Conservation (phyloP, 2,329 filamentous ascomycete genomes). For the Phyllosticta citribraziliensis region DNA sequence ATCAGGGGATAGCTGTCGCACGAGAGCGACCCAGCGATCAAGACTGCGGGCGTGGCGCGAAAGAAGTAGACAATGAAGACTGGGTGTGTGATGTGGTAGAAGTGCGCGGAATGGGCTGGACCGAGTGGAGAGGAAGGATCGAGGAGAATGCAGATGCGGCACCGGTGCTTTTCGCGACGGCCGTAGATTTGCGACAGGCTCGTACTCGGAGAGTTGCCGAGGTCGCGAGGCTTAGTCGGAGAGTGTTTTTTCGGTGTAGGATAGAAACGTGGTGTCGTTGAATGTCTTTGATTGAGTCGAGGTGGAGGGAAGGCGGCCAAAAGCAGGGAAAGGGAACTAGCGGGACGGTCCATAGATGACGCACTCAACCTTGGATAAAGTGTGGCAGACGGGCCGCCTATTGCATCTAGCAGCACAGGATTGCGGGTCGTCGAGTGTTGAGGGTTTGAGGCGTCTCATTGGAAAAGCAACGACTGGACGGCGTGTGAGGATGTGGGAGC, state of each 20-base stretch:
- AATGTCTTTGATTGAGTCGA: not conserved
- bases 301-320: not conserved
- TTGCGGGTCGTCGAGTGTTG: not conserved
- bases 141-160: not conserved
- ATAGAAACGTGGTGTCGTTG: not conserved
- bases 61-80: too few relatives aligned
- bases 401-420: not conserved
- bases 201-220: not conserved
- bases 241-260: not conserved
- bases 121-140: not conserved
- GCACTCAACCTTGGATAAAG: not conserved
- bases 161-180: not conserved
- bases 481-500: too few relatives aligned
- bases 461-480: not conserved
- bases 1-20: not conserved
- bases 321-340: not conserved
- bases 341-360: not conserved
- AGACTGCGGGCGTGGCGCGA: too few relatives aligned
- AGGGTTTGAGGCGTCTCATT: not conserved
- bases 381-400: not conserved
- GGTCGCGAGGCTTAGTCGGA: not conserved
- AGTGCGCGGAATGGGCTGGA: not conserved
- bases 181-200: not conserved
- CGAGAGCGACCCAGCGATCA: not conserved
- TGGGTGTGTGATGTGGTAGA: not conserved